Evolutionary conservation across 179 eudicot genomes (phyloP).

Genomic region (Monotropa hypopitys): DNA sequence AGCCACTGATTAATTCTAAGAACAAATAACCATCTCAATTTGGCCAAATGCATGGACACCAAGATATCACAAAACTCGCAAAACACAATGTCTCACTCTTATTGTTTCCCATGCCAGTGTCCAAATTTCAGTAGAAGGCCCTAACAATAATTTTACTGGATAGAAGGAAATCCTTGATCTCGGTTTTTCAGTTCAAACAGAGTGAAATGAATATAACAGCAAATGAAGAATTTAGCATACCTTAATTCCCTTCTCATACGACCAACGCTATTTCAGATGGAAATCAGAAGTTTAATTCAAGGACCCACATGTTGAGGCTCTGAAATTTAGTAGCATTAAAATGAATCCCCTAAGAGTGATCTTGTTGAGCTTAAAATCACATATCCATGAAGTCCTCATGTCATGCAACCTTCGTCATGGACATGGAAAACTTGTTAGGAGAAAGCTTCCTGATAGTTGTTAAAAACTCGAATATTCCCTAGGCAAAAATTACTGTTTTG

Average conservation of each 20-base stretch:
- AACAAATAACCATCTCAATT: background rate
- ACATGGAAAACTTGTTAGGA: background rate
- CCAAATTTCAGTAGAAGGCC: background rate
- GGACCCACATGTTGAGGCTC: background rate
- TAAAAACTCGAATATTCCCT: background rate
- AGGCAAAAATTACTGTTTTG: background rate
- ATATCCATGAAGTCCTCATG: background rate
- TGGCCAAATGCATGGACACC: background rate
- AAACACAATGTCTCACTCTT: background rate
- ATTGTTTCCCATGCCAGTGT: background rate
- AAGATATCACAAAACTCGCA: background rate
- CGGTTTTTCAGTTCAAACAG: background rate
- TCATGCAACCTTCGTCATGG: background rate
- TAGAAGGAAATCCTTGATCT: background rate
- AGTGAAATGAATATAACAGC: background rate
- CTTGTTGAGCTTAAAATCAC: background rate
- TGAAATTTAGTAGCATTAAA: background rate
- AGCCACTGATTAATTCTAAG: background rate
- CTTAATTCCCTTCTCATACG: background rate
- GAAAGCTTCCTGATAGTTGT: background rate
- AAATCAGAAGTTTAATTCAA: background rate
- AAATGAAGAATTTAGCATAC: background rate
- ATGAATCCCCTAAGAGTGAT: background rate
- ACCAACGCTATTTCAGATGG: background rate
- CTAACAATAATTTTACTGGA: background rate